Percentiles rank a stretch among this genome's conserved stretches.
Conservation (phyloP, 2,329 filamentous ascomycete species). For the Monilinia laxa region DNA sequence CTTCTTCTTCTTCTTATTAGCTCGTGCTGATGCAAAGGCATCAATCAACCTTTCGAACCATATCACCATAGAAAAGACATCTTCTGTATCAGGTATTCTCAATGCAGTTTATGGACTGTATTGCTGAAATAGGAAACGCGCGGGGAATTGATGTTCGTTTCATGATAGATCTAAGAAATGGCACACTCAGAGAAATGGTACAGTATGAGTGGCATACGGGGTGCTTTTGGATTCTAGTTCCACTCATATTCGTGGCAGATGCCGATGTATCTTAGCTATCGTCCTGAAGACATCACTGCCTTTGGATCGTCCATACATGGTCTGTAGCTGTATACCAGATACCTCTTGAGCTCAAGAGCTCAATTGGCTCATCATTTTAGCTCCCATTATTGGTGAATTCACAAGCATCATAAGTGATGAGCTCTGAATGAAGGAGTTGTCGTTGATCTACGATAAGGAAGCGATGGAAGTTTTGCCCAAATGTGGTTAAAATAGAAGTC, state of each 20-base stretch:
- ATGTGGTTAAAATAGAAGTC: constrained; percentile 27
- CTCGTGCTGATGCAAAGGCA: constrained; percentile 20
- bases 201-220: neutral
- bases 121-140: constrained; percentile 23
- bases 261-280: neutral
- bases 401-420: constrained; percentile 1
- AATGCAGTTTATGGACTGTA: constrained; percentile 20
- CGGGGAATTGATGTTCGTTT: constrained; percentile 8
- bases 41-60: constrained; percentile 17
- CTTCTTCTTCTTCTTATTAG: constrained; percentile 17
- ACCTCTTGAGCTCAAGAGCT: neutral
- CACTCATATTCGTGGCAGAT: neutral
- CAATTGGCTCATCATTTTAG: neutral
- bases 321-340: neutral
- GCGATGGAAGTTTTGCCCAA: constrained; percentile 27
- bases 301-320: neutral
- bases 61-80: constrained; percentile 28
- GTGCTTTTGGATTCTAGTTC: neutral
- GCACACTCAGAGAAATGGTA: neutral
- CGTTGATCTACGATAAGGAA: constrained; percentile 25
- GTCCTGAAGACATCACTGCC: neutral
- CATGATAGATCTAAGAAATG: neutral
- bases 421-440: constrained; percentile 13
- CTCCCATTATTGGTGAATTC: neutral
- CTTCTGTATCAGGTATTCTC: constrained; percentile 20